Evolutionary conservation across 768 basidiomycete genomes (phyloP), one percentile per base, ranked within the genome.

Genomic region (Lentinula guzmanii): DNA sequence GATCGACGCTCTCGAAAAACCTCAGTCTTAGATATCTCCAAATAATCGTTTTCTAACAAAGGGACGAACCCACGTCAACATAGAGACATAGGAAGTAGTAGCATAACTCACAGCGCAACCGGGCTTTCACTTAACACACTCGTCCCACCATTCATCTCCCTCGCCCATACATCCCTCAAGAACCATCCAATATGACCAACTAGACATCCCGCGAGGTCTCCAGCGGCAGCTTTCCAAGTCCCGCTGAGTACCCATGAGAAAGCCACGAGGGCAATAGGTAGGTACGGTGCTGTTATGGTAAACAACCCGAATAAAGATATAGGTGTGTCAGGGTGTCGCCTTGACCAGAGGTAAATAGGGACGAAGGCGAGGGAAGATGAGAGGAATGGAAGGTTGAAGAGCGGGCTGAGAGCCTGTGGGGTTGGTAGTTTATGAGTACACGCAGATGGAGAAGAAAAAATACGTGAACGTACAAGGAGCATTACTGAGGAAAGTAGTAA

Each of bases 341-440:
- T 80, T 16, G 95, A 94, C 97, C 97, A 99, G 62, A 98, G 80
- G 72, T 99, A 99, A 43, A 98, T 97, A 3, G 96, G 90, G 2
- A 96, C 92, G 69, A 96, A 97, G 0, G 95, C 94, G 34, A 96
- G 83, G 0, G 94, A 87, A 0, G 93, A 91, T 4, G 95, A 95
- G 50, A 98, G 86, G 77, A 97, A 96, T 0, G 95, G 94, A 15
- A 95, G 83, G 65, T 93, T 94, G 69, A 97, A 86, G 10, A 95
- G 80, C 0, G 94, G 93, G 0, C 95, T 94, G 5, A 96, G 79
- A 21, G 77, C 80, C 87, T 95, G 70, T 10, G 55, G 41, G 50
- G 50, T 21, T 48, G 16, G 16, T 28, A 15, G 39, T 8, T 18
- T 24, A 18, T 34, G 9, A 24, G 28, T 62, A 52, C 63, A 48